Evolutionary conservation across 2,329 filamentous ascomycete genomes (phyloP), one percentile per base, ranked within the genome.

Genomic region (Leptographium lundbergii): DNA sequence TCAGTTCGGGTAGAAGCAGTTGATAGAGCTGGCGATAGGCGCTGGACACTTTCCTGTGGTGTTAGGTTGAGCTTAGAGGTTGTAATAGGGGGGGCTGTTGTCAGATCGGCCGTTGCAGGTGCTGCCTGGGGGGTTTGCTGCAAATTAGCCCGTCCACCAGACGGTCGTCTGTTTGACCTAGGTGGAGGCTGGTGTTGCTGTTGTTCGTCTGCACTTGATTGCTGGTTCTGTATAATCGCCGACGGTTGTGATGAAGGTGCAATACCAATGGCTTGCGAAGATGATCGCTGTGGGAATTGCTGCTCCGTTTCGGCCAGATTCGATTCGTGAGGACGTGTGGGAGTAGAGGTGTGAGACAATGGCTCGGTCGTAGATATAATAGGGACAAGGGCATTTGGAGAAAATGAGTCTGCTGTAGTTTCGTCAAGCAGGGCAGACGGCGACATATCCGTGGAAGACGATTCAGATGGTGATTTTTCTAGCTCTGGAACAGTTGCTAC

Each of bases 1-100:
- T 94, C 90, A 1, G 89, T 92, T 53, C 88, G 81, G 7, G 70
- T 73, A 9, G 81, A 85, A 59, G 77, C 82, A 59, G 84, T 85
- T 14, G 87, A 87, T 25, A 87, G 85, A 2, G 92, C 72, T 32
- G 83, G 77, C n/a, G 88, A 83, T 4, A 87, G 82, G 61, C 81
- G 79, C 34, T 81, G 81, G 11, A 80, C 77, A 63, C 88, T 79
- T 34, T 91, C 86, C 63, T 84, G 84, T 24, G 86, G 74, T 1
- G 77, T 81, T 56, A 81, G 76, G 66, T 65, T 63, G 66, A 67
- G 60, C 60, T 60, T 57, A 59, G 54, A 65, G 65, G 32, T 63
- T 10, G 45, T 7, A 2, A 19, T 27, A 6, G 32, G 14, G 14
- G 57, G 25, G 7, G 25, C 13, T 6, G 6, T 7, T 11, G 52